These are phyloP conservation scores for Blastocrithidia nonstop DNA, from an alignment of 208 protist genomes.

Conservation along the genomic window DNA sequence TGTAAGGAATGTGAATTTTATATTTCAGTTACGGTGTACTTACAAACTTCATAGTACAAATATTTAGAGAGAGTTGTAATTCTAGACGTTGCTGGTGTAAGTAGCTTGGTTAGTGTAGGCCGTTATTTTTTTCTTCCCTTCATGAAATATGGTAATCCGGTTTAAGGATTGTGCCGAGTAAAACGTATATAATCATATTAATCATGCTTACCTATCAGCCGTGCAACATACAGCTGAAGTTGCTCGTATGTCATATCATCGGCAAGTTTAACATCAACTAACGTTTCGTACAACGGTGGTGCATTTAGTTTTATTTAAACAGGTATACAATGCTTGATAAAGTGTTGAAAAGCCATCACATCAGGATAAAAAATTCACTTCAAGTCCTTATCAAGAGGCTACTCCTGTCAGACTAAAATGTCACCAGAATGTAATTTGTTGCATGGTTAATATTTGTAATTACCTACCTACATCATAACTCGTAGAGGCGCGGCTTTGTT, in stretches of 20 bases:
- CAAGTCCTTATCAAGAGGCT: conserved; percentile 21
- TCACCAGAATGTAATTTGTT: conserved; percentile 37
- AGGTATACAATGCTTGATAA: conserved; percentile 43
- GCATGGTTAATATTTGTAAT: conserved; percentile 21
- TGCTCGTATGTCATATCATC: conserved; percentile 82
- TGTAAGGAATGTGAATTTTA: conserved; percentile 73
- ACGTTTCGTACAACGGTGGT: conserved; percentile 39
- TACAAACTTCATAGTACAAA: conserved; percentile 82
- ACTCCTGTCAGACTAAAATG: conserved; percentile 39
- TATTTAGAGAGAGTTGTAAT: conserved; percentile 22
- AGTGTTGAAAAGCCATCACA: conserved; percentile 68
- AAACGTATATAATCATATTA: conserved; percentile 78
- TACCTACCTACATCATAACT: conserved; percentile 15
- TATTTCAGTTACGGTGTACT: conserved; percentile 74
- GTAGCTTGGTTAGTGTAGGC: conserved; percentile 42
- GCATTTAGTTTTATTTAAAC: conserved; percentile 61
- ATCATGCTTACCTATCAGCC: conserved; percentile 37
- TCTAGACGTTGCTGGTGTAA: conserved; percentile 40
- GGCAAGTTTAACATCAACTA: conserved; percentile 50
- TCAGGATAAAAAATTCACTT: conserved; percentile 65
- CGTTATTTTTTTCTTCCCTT: conserved; percentile 60
- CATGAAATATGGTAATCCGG: conserved; percentile 76
- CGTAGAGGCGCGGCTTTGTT: conserved; percentile 3
- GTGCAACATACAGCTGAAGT: conserved; percentile 71
- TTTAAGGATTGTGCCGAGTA: conserved; percentile 75